A percentile compares a stretch with the other conserved stretches of the same genome.
These are phyloP conservation scores for Exserohilum turcica DNA, from an alignment of 2,329 filamentous ascomycete species.

Conservation along the genomic window DNA sequence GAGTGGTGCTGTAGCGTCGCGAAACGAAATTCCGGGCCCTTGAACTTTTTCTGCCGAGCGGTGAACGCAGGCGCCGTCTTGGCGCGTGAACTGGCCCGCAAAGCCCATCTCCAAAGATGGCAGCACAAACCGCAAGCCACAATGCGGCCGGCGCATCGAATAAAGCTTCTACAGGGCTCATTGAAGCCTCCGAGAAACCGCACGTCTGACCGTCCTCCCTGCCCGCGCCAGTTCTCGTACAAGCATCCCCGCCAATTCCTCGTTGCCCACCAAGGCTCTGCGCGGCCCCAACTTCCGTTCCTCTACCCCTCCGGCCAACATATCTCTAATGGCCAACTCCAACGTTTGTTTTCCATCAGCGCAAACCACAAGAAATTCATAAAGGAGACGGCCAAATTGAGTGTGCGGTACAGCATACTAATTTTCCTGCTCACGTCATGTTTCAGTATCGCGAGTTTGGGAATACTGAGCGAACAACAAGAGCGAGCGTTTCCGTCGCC, in stretches of 20 bases:
- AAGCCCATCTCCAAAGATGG: slow-evolving; percentile 13
- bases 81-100: slow-evolving; percentile 24
- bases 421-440: slow-evolving; percentile 68
- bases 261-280: slow-evolving; percentile 46
- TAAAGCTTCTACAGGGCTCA: slow-evolving; percentile 34
- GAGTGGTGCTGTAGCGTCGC: slow-evolving; percentile 15
- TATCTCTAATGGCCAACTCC: slow-evolving; percentile 53
- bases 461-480: slow-evolving; percentile 72
- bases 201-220: slow-evolving; percentile 23
- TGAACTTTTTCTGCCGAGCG: slow-evolving; percentile 31
- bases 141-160: slow-evolving; percentile 40
- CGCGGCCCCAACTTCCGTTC: slow-evolving; percentile 69
- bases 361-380: slow-evolving; percentile 72
- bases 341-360: slow-evolving; percentile 73
- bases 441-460: slow-evolving; percentile 65
- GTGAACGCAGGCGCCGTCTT: slow-evolving; percentile 21
- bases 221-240: slow-evolving; percentile 63
- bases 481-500: slow-evolving; percentile 82
- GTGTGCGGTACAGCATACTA: slow-evolving; percentile 69
- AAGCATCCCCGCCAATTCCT: slow-evolving; percentile 60
- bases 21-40: slow-evolving; percentile 26
- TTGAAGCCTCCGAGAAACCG: slow-evolving; percentile 26
- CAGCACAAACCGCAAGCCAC: slow-evolving; percentile 17
- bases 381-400: slow-evolving; percentile 71
- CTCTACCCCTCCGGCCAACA: slow-evolving; percentile 61